Base-by-base conservation (phyloP, 1,139 yeast genomes). In the Debaryomyces udenii region DNA sequence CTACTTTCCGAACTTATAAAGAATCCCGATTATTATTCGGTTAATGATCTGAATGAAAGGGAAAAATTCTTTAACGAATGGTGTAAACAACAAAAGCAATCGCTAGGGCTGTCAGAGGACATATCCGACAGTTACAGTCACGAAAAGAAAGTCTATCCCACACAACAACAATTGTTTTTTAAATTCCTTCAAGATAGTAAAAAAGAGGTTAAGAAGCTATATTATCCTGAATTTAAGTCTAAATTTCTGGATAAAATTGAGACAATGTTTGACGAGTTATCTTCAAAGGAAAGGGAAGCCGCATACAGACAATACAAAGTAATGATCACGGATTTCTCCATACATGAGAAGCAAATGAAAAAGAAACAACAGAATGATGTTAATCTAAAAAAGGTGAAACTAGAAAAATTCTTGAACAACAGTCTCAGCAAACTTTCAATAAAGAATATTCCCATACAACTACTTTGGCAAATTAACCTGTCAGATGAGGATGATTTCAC, bases 51-150 rank as follows among this genome's bases (percentile, higher is more conserved):
- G 3, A 35, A 43, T 1, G 49, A 52, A 28, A 48, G 65, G 38
- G 70, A 64, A 42, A 45, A 39, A 4, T 41, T 62, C 3, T 71
- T 59, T 43, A 58, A 66, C 32, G 50, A 59, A 31, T 71, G 77
- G 77, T 57, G 61, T n/a, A 42, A 44, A 29, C 23, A 20, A 13
- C 38, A 28, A 16, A 16, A 22, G 5, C 37, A 34, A 26, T 7
- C 22, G 7, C 22, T 7, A n/a, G n/a, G n/a, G n/a, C n/a, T n/a
- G n/a, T n/a, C n/a, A n/a, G n/a, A n/a, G n/a, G n/a, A n/a, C n/a
- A n/a, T n/a, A n/a, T n/a, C n/a, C n/a, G n/a, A n/a, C n/a, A n/a
- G n/a, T n/a, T n/a, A n/a, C 13, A 13, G 28, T 9, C 14, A 28
- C 10, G 7, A 20, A 20, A 20, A 20, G 4, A 35, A 39, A 3